Percentiles rank a stretch among this genome's conserved stretches.
phyloP scores from a whole-genome alignment of 2,329 filamentous ascomycete species.

The Fragosphaeria purpurea region DNA sequence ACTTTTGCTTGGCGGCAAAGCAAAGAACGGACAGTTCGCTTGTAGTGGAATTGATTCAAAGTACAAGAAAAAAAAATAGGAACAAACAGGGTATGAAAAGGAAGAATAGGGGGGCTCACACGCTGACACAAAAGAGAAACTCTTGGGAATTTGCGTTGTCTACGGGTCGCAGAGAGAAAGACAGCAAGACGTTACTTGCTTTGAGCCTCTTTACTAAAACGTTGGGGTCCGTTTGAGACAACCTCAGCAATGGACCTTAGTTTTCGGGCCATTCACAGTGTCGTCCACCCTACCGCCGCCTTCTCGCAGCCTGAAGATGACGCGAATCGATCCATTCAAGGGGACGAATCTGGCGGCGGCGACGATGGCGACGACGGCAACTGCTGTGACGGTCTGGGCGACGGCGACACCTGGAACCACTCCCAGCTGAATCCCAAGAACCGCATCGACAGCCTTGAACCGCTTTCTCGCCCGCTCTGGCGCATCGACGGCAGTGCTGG shows the following conservation, averaged over 20 bases:
- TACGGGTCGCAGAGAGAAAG: no score
- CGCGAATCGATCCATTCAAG: background rate
- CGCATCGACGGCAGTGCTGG: conserved; percentile 48
- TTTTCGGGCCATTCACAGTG: conserved; percentile 40
- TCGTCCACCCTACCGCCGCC: conserved; percentile 49
- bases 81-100: no score
- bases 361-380: background rate
- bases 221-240: no score
- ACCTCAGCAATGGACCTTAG: conserved; percentile 40
- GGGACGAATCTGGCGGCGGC: background rate
- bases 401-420: conserved; percentile 28
- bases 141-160: no score
- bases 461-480: conserved; percentile 38
- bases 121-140: no score
- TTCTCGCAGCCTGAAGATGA: conserved; percentile 21
- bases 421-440: conserved; percentile 52
- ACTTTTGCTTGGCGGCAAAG: no score
- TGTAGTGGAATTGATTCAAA: no score
- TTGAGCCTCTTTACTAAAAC: no score
- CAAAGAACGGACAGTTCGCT: no score
- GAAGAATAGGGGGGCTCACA: no score
- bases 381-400: background rate
- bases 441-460: conserved; percentile 45
- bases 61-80: no score
- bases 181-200: no score